Percentiles rank a stretch among this genome's conserved stretches.
Conservation (phyloP, 257 asterid genomes). For the Penstemon davidsonii region DNA sequence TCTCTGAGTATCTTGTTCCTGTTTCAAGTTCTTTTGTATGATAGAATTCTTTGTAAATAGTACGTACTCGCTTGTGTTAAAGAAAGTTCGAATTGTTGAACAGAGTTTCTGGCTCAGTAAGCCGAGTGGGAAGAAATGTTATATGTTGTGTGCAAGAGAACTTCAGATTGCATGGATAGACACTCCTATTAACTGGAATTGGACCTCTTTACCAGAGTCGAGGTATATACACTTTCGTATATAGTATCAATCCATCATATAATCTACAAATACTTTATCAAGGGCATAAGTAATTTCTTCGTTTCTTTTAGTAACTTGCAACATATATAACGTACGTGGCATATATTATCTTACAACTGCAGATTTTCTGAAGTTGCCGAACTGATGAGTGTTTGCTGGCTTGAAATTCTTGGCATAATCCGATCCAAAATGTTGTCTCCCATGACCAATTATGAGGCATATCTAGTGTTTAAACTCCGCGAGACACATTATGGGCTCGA, state of each 20-base stretch:
- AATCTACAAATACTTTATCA: no score
- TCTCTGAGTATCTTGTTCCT: no score
- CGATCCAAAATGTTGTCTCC: constrained; percentile 25
- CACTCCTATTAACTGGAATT: constrained; percentile 34
- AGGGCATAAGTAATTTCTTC: no score
- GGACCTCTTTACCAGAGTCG: constrained; percentile 39
- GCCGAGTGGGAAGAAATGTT: constrained; percentile 41
- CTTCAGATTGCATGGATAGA: constrained; percentile 38
- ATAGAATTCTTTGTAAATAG: no score
- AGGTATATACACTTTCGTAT: constrained; percentile 32
- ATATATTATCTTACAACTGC: background rate
- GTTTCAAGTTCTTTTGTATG: no score
- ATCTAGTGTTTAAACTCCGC: constrained; percentile 29
- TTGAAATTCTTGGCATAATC: constrained; percentile 42
- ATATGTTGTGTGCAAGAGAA: constrained; percentile 41
- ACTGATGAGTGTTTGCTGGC: constrained; percentile 41
- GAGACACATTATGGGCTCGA: constrained; percentile 22
- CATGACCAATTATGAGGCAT: constrained; percentile 31
- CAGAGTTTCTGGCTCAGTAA: constrained; percentile 39
- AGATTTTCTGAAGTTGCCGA: constrained; percentile 62
- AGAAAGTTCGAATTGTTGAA: constrained; percentile 18
- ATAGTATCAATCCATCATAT: no score
- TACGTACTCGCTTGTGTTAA: background rate
- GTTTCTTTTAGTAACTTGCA: no score
- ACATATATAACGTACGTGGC: no score